Evolutionary conservation across 2,329 filamentous ascomycete genomes (phyloP), one percentile per base, ranked within the genome.

Genomic region (Podosphaera xanthii): DNA sequence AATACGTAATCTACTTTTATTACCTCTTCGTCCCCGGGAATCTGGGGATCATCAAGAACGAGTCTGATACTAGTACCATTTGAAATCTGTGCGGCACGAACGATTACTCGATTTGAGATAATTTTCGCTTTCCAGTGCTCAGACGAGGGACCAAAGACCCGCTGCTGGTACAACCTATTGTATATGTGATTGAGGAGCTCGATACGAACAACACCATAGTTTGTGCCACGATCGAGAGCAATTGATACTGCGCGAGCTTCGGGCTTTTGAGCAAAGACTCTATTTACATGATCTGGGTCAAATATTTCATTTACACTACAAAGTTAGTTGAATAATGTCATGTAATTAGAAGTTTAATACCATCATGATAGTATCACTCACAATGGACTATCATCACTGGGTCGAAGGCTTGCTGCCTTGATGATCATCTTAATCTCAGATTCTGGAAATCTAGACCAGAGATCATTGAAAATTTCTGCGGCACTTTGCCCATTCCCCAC

Each of bases 351-450:
- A 31, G 8, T 8, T 50, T 12, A 50, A 31, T 50, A 22, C 8
- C 4, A 50, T 50, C 12, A 34, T 22, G 58, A 46, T 30, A 49
- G 38, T 22, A 50, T 42, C 40, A 77, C 85, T 75, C 75, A 90
- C 86, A 97, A 97, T 22, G 91, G 92, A 59, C 88, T 95, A 70
- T 97, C 92, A 69, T 98, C 91, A 68, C 88, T 94, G 1, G 91
- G 91, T 65, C 86, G 82, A 61, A 98, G 73, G 60, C 91, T 89
- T 63, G 88, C 81, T 49, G 84, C 83, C 65, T 87, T 83, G 76
- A 95, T 91, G 61, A 96, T 74, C 60, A 98, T 72, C 42, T 76
- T 79, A 0, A 89, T 90, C 65, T 80, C 77, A 35, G 86, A 82
- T 69, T 91, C 89, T 46, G 89, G 89, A 69, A 94, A 96, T 54